Conservation (phyloP, 2,329 filamentous ascomycete genomes). For the Didymella sp. region DNA sequence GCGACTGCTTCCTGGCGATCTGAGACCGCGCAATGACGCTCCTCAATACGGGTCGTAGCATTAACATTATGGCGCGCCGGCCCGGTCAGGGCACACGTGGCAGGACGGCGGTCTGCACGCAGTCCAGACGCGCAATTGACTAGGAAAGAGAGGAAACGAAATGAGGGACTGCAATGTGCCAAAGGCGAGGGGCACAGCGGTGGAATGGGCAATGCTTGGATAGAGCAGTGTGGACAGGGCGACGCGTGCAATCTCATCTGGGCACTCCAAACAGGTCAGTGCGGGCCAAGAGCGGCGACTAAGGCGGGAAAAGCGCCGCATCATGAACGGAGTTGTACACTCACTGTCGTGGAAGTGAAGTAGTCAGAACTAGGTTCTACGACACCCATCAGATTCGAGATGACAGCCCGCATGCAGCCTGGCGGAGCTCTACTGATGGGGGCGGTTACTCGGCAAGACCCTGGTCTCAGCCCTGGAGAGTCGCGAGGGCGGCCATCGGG, state of each 20-base stretch:
- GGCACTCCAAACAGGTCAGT: conserved; percentile 11
- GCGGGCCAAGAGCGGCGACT: conserved; percentile 12
- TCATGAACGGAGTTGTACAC: background rate
- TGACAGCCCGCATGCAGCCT: background rate
- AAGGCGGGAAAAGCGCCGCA: conserved; percentile 6
- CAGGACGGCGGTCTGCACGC: conserved; percentile 17
- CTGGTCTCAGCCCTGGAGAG: conserved; percentile 11
- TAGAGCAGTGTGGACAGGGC: conserved; percentile 15
- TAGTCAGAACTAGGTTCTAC: too few species aligned
- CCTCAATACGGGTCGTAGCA: conserved; percentile 34
- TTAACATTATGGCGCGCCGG: conserved; percentile 40
- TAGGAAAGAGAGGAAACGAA: conserved; percentile 23
- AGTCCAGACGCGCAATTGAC: conserved; percentile 15
- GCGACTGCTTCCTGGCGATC: conserved; percentile 1
- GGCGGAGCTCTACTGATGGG: conserved; percentile 6
- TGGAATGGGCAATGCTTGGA: conserved; percentile 11
- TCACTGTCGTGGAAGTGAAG: too few species aligned
- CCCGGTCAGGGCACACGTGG: conserved; percentile 29
- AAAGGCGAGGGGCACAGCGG: conserved; percentile 14
- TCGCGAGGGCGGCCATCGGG: background rate
- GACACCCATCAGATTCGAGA: too few species aligned
- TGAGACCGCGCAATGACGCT: conserved; percentile 12
- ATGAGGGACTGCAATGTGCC: conserved; percentile 25
- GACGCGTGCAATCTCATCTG: conserved; percentile 12
- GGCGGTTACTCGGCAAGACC: conserved; percentile 18